Evolutionary conservation across 148 eudicot genomes (phyloP).

Genomic region (Pharnaceum exiguum): DNA sequence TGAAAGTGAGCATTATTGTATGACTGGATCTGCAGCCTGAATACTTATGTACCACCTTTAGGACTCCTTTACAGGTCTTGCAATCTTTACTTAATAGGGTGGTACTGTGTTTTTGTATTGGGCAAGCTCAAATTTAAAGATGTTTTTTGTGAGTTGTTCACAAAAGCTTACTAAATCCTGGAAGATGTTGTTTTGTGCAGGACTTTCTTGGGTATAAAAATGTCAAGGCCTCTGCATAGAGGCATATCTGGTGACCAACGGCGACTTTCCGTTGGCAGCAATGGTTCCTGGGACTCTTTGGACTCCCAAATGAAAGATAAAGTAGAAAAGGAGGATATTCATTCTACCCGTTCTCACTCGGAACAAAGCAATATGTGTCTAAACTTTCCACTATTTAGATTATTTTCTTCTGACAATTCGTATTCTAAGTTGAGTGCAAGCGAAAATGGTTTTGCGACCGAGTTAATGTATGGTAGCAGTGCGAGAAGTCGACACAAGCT

Average conservation of each 20-base stretch:
- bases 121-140: not conserved
- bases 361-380: slow-evolving; percentile 40
- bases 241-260: slow-evolving; percentile 59
- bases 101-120: not conserved
- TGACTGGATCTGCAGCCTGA: slow-evolving; percentile 17
- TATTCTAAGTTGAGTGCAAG: slow-evolving; percentile 39
- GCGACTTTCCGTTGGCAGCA: slow-evolving; percentile 48
- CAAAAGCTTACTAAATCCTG: slow-evolving; percentile 9
- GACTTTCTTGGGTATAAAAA: slow-evolving; percentile 32
- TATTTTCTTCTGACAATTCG: slow-evolving; percentile 38
- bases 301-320: slow-evolving; percentile 85
- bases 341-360: slow-evolving; percentile 36
- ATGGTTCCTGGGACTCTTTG: slow-evolving; percentile 48
- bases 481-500: slow-evolving; percentile 56
- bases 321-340: slow-evolving; percentile 62
- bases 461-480: slow-evolving; percentile 40
- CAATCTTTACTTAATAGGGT: not conserved
- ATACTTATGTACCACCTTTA: slow-evolving; percentile 3
- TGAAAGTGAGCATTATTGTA: slow-evolving; percentile 1
- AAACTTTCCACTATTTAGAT: slow-evolving; percentile 42
- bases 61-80: slow-evolving; percentile 2
- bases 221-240: slow-evolving; percentile 92
- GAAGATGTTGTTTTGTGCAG: slow-evolving; percentile 14
- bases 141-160: slow-evolving; percentile 1
- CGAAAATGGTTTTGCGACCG: slow-evolving; percentile 61